Conservation (phyloP, 2,329 filamentous ascomycete genomes). For the Claviceps citrina region DNA sequence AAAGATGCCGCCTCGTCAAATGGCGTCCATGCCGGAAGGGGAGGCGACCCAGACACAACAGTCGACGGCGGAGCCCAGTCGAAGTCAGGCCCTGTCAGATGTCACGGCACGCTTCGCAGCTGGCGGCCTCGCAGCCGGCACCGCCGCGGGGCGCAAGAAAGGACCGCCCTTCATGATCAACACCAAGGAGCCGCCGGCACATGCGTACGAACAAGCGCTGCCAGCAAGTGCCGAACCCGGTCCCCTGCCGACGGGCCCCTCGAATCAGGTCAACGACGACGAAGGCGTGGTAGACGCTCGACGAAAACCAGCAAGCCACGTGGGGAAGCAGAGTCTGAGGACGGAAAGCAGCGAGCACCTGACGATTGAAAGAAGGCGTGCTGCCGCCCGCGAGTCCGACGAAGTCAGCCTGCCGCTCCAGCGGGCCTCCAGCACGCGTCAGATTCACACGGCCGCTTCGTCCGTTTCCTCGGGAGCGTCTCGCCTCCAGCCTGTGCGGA, state of each 20-base stretch:
- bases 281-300: slow-evolving; percentile 17
- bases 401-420: slow-evolving; percentile 15
- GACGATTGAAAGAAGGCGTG: slow-evolving; percentile 23
- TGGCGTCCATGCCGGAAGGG: neutral
- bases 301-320: slow-evolving; percentile 15
- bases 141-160: neutral
- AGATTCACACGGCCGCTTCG: slow-evolving; percentile 34
- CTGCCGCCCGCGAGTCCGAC: slow-evolving; percentile 19
- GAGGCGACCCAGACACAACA: neutral
- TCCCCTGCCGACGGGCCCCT: slow-evolving; percentile 1
- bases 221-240: neutral
- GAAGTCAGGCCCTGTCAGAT: neutral
- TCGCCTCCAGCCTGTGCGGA: slow-evolving; percentile 38
- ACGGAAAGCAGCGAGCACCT: slow-evolving; percentile 22
- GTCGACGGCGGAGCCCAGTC: neutral
- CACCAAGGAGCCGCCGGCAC: neutral
- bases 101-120: neutral
- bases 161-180: neutral
- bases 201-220: neutral
- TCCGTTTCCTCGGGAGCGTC: slow-evolving; percentile 33
- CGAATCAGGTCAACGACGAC: slow-evolving; percentile 19
- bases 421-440: slow-evolving; percentile 15
- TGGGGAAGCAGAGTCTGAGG: slow-evolving; percentile 12
- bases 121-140: neutral
- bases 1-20: neutral